These are phyloP conservation scores for Plasmodium vivax DNA, from an alignment of 169 alveolate species.

Conservation along the genomic window DNA sequence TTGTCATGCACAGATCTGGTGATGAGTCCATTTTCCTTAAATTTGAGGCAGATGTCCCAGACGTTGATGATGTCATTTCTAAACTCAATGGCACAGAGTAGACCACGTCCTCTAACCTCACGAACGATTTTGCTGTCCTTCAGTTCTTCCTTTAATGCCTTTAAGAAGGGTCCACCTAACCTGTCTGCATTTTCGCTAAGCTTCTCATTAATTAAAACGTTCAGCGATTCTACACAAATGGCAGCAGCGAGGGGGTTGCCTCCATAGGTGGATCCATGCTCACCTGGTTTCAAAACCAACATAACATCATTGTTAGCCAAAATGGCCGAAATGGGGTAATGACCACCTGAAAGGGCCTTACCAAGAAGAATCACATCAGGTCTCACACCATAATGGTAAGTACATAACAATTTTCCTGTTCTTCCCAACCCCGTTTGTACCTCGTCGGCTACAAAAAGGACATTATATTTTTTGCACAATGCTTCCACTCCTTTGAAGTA, in stretches of 20 bases:
- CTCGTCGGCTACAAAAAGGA: slow-evolving; percentile 90
- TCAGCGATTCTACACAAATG: slow-evolving; percentile 89
- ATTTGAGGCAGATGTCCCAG: slow-evolving; percentile 77
- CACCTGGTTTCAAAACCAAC: slow-evolving; percentile 92
- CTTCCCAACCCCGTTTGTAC: slow-evolving; percentile 94
- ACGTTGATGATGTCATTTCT: slow-evolving; percentile 71
- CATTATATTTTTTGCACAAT: slow-evolving; percentile 84
- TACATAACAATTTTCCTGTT: slow-evolving; percentile 91
- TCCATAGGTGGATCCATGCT: slow-evolving; percentile 93
- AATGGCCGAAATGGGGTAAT: slow-evolving; percentile 92
- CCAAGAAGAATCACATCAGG: slow-evolving; percentile 93
- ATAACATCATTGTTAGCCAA: slow-evolving; percentile 90
- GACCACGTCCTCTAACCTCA: slow-evolving; percentile 85
- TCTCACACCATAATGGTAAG: slow-evolving; percentile 83
- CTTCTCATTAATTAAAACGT: slow-evolving; percentile 88
- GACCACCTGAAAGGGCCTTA: slow-evolving; percentile 94
- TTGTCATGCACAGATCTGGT: slow-evolving; percentile 92
- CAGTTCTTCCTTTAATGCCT: slow-evolving; percentile 75
- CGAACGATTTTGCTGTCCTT: slow-evolving; percentile 44
- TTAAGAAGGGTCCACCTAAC: slow-evolving; percentile 82
- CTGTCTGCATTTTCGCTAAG: slow-evolving; percentile 88
- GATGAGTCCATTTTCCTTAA: slow-evolving; percentile 88
- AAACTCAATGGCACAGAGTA: slow-evolving; percentile 91
- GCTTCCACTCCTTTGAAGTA: slow-evolving; percentile 86
- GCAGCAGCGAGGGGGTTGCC: slow-evolving; percentile 92